Percentiles rank a stretch among this genome's conserved stretches.
phyloP scores from a whole-genome alignment of 2,329 filamentous ascomycete species.

The Fusarium sp. region DNA sequence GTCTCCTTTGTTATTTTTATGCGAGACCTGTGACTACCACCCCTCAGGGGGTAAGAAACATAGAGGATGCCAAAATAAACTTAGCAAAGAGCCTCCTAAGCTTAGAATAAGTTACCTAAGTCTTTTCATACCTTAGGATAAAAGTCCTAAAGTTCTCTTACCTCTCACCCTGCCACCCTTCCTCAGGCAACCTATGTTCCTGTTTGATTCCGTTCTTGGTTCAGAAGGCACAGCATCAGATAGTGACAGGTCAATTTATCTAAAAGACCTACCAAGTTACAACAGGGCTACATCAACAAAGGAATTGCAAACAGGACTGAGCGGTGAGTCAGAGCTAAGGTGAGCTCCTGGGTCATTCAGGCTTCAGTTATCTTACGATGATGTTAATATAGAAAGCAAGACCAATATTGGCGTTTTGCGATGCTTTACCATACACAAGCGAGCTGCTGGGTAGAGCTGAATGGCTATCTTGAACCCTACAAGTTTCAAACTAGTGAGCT shows the following conservation, averaged over 20 bases:
- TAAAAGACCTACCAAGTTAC: no score
- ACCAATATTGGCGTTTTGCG: not conserved
- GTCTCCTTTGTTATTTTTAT: not conserved
- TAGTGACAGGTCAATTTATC: not conserved
- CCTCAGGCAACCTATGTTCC: not conserved
- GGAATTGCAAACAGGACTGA: not conserved
- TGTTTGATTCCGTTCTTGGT: not conserved
- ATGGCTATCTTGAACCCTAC: rapidly evolving
- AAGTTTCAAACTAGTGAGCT: not conserved
- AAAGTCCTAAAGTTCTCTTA: not conserved
- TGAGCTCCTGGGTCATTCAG: not conserved
- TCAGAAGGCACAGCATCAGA: not conserved
- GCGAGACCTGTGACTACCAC: not conserved
- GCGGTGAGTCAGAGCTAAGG: not conserved
- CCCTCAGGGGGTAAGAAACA: not conserved
- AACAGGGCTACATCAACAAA: not conserved
- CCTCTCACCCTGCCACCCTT: not conserved
- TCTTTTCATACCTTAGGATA: not conserved
- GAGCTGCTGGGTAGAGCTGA: not conserved
- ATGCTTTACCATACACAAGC: not conserved
- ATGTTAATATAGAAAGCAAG: not conserved
- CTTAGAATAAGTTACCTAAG: not conserved
- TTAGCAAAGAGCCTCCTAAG: not conserved
- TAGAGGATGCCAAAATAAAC: not conserved
- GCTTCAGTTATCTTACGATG: not conserved